Conservation (phyloP, 148 eudicot species). For the Rhododendron kiyosumense region DNA sequence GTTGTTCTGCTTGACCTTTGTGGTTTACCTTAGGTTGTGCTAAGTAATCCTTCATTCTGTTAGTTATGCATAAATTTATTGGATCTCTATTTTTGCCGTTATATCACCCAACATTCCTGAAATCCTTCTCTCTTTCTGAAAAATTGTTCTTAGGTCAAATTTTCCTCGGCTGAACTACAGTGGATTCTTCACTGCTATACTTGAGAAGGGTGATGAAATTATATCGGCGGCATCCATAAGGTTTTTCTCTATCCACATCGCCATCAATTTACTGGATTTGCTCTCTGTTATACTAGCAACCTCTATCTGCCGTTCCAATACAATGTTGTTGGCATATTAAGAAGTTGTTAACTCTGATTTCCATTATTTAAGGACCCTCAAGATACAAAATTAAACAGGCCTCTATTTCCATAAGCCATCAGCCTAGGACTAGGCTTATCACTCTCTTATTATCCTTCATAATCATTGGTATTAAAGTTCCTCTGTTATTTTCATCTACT, state of each 20-base stretch:
- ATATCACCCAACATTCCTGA: neutral
- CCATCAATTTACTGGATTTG: neutral
- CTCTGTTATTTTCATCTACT: neutral
- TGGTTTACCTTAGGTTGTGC: neutral
- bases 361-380: neutral
- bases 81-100: neutral
- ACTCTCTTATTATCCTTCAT: neutral
- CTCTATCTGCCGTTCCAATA: neutral
- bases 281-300: neutral
- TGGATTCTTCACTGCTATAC: conserved; percentile 61
- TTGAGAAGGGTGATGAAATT: conserved; percentile 84
- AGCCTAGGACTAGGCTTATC: neutral
- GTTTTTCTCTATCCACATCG: conserved; percentile 24
- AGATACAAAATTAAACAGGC: neutral
- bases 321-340: neutral
- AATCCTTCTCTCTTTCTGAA: neutral
- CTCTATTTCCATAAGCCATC: neutral
- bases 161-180: conserved; percentile 62
- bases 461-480: neutral
- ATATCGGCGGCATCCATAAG: conserved; percentile 77
- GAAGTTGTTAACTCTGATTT: neutral
- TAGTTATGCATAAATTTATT: neutral
- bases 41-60: neutral
- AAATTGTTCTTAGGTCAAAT: conserved; percentile 57
- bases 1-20: neutral